A percentile compares a stretch with the other conserved stretches of the same genome.
Evolutionary conservation across 768 basidiomycete genomes (phyloP).

Genomic region (Tephrocybe sp.): DNA sequence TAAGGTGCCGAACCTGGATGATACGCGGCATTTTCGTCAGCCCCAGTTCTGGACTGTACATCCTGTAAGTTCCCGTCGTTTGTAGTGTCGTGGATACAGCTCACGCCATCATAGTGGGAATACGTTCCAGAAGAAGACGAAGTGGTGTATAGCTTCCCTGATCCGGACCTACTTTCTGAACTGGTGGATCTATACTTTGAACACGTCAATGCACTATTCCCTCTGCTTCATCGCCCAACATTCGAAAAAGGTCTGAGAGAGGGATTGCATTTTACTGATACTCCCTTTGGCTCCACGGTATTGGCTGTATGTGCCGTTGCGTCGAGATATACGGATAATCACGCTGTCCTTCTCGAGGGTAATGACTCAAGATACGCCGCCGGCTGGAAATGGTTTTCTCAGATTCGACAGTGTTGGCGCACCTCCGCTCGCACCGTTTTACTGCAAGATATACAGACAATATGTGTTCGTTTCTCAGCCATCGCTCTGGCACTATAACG

Average conservation of each 20-base stretch:
- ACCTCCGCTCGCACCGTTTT: slow-evolving; percentile 55
- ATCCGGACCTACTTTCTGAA: slow-evolving; percentile 42
- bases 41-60: slow-evolving; percentile 18
- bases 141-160: slow-evolving; percentile 40
- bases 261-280: slow-evolving; percentile 48
- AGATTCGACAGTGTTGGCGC: slow-evolving; percentile 62
- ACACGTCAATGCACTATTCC: slow-evolving; percentile 47
- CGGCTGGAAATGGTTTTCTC: slow-evolving; percentile 63
- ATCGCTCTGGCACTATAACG: neutral
- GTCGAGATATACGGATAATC: slow-evolving; percentile 57
- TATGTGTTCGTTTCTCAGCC: slow-evolving; percentile 45
- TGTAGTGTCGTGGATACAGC: neutral
- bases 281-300: slow-evolving; percentile 54
- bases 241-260: slow-evolving; percentile 52
- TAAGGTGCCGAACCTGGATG: slow-evolving; percentile 1
- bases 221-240: slow-evolving; percentile 67
- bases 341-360: slow-evolving; percentile 32
- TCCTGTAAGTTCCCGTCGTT: slow-evolving; percentile 13
- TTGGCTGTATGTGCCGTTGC: slow-evolving; percentile 68
- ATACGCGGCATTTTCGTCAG: slow-evolving; percentile 3
- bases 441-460: slow-evolving; percentile 72
- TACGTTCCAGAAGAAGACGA: slow-evolving; percentile 21
- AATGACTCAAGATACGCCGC: slow-evolving; percentile 42
- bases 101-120: slow-evolving; percentile 38
- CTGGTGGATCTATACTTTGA: slow-evolving; percentile 64